These are phyloP conservation scores for Syzygium jambos DNA, from an alignment of 345 rosid species.

Conservation along the genomic window DNA sequence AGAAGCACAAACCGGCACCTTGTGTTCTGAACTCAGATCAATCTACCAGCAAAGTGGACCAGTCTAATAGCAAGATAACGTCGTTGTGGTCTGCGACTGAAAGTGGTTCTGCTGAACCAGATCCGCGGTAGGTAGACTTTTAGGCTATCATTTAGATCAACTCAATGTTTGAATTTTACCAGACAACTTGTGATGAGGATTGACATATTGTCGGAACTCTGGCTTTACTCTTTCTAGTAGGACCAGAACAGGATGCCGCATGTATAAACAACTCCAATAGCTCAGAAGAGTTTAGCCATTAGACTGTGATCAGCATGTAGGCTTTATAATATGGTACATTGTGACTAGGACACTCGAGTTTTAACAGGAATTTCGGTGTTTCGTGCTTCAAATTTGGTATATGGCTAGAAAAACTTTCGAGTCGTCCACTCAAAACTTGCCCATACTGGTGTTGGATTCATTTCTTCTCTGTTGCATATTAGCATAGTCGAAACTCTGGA, in stretches of 20 bases:
- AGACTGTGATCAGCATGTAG: neutral
- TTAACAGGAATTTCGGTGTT: neutral
- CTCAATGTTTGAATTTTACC: neutral
- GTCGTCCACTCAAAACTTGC: neutral
- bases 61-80: neutral
- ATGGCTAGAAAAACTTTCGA: neutral
- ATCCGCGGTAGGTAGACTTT: neutral
- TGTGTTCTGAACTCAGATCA: neutral
- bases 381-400: neutral
- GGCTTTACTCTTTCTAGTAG: neutral
- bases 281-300: neutral
- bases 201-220: neutral
- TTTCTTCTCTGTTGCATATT: neutral
- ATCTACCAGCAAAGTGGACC: neutral
- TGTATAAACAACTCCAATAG: neutral
- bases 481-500: neutral
- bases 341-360: neutral
- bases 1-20: neutral
- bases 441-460: neutral
- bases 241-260: neutral
- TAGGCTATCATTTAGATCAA: neutral
- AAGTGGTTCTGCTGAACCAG: neutral
- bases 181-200: neutral
- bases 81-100: neutral
- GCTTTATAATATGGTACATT: neutral